A percentile compares a stretch with the other conserved stretches of the same genome.
phyloP scores from a whole-genome alignment of 768 basidiomycete species.

The Tulasnella sp. region DNA sequence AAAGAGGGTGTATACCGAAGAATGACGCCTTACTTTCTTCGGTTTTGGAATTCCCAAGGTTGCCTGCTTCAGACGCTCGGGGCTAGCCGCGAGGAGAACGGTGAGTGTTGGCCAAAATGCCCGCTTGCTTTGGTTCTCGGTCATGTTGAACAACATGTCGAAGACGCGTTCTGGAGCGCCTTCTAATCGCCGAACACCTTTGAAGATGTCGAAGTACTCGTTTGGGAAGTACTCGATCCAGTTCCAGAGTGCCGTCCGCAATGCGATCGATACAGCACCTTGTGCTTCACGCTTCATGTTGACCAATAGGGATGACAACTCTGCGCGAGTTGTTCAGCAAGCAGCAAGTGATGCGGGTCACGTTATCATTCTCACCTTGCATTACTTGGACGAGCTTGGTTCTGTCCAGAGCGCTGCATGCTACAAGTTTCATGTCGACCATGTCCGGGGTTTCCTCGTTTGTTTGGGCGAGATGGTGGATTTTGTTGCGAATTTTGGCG shows the following conservation, averaged over 20 bases:
- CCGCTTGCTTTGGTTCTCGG: constrained; percentile 43
- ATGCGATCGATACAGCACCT: constrained; percentile 62
- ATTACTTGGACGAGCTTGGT: constrained; percentile 64
- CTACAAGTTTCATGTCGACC: constrained; percentile 72
- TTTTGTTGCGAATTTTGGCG: constrained; percentile 62
- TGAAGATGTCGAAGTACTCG: constrained; percentile 72
- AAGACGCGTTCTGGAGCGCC: constrained; percentile 84
- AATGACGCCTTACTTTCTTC: constrained; percentile 34
- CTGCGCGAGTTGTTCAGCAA: constrained; percentile 41
- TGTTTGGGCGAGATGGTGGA: constrained; percentile 56
- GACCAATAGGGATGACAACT: constrained; percentile 75
- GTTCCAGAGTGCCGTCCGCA: constrained; percentile 81
- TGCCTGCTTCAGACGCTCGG: constrained; percentile 63
- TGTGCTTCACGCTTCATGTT: constrained; percentile 76
- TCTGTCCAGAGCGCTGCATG: constrained; percentile 70
- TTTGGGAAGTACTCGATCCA: constrained; percentile 78
- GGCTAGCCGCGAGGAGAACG: constrained; percentile 66
- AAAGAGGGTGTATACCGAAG: not conserved
- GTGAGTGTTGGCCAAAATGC: constrained; percentile 78
- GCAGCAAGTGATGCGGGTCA: constrained; percentile 2
- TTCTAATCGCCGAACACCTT: constrained; percentile 60
- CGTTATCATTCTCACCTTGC: constrained; percentile 48
- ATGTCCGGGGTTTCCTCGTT: constrained; percentile 60
- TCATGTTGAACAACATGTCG: constrained; percentile 60
- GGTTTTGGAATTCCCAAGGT: constrained; percentile 33